Evolutionary conservation across 2,329 filamentous ascomycete species (phyloP).

Genomic region (Reticulascus tulasneorum): DNA sequence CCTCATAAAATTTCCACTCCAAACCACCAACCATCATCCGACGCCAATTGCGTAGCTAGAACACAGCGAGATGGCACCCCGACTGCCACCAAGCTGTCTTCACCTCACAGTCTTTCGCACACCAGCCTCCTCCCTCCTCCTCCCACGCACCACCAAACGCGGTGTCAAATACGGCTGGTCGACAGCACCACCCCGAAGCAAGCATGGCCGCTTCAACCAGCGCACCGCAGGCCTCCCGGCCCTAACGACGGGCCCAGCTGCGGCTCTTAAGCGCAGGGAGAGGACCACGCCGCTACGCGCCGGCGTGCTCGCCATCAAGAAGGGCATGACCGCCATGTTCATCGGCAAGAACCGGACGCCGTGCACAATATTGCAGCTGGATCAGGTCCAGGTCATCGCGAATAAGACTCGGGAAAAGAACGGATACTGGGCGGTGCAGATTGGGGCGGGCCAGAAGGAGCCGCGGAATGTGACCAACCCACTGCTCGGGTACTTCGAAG

Average conservation of each 20-base stretch:
- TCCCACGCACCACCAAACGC: slow-evolving; percentile 42
- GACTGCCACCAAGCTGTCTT: slow-evolving; percentile 13
- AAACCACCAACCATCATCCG: slow-evolving; percentile 1
- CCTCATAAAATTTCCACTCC: slow-evolving; percentile 11
- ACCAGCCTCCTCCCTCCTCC: slow-evolving; percentile 29
- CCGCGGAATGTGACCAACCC: slow-evolving; percentile 76
- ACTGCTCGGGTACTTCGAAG: slow-evolving; percentile 82
- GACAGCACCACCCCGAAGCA: slow-evolving; percentile 47
- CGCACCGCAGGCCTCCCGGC: slow-evolving; percentile 50
- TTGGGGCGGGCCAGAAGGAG: slow-evolving; percentile 74
- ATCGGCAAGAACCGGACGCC: slow-evolving; percentile 72
- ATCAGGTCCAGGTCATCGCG: slow-evolving; percentile 83
- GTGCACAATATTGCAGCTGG: slow-evolving; percentile 91
- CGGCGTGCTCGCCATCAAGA: slow-evolving; percentile 82
- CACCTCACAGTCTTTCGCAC: slow-evolving; percentile 11
- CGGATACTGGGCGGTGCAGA: slow-evolving; percentile 91
- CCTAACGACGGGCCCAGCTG: slow-evolving; percentile 55
- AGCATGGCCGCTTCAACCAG: slow-evolving; percentile 58
- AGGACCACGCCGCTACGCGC: slow-evolving; percentile 64
- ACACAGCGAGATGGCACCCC: slow-evolving; percentile 13
- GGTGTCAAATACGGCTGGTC: slow-evolving; percentile 59
- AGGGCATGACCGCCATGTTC: slow-evolving; percentile 93
- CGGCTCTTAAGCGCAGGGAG: slow-evolving; percentile 55
- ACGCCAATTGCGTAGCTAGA: not conserved
- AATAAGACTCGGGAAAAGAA: slow-evolving; percentile 77